Base-by-base conservation (phyloP, 176 grass and related monocot species). In the Avena insularis region DNA sequence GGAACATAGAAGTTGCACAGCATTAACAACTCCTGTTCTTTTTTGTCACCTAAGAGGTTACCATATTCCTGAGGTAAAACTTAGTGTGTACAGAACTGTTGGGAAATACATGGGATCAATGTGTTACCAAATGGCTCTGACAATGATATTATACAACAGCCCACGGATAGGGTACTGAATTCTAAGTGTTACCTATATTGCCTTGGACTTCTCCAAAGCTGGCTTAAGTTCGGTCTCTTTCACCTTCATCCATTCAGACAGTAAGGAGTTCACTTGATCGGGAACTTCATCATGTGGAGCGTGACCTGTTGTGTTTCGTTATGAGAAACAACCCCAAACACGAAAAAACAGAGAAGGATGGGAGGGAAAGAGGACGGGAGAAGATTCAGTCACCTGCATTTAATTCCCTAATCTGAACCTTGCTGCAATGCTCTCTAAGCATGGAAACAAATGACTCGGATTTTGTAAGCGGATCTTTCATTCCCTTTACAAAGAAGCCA, bases 231-330 rank as follows among this genome's bases (percentile, higher is more conserved):
- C 92, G 67, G 51, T 75, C 79, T 79, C 77, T 27, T 80, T 91
- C 43, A 56, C 82, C 46, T 80, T 91, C 56, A 68, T 86, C 96
- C 93, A 98, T 79, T 96, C 85, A 23, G 66, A 91, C 9, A 96
- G 59, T 78, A 93, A 51, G 62, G 82, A 60, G 64, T 98, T 98
- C 48, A 96, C 96, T 90, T 96, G 80, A 40, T 83, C 88, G 35
- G 96, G 92, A 75, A 98, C 84, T 88, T 98, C 96, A 94, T 98
- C 92, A 2, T 98, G 93, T 8, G 93, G 88, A 86, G 90, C 91
- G 80, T 98, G 96, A 14, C 96, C 96, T 98, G 81, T 70, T 46
- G 67, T 78, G 89, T 66, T 75, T 85, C 38, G 66, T 5, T 54
- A 35, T 43, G 74, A 79, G 23, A 49, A 84, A 21, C 2, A 78